phyloP scores from a whole-genome alignment of 2,329 filamentous ascomycete species.

The Trichophyton rubrum region DNA sequence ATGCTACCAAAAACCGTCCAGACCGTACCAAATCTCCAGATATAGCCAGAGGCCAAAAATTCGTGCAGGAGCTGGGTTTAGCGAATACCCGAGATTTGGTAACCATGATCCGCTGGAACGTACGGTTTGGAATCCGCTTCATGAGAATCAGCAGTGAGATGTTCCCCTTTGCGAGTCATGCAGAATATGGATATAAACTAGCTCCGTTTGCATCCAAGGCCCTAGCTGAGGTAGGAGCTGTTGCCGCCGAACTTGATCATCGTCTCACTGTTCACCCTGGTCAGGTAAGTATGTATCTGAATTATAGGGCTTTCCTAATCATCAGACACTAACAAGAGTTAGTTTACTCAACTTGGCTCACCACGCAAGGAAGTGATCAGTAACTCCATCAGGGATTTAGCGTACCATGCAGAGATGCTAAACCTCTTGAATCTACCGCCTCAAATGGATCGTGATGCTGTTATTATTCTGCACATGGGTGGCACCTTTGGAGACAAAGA shows the following conservation, averaged over 20 bases:
- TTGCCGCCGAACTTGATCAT: slow-evolving; percentile 68
- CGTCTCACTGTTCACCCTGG: slow-evolving; percentile 83
- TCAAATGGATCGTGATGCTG: slow-evolving; percentile 69
- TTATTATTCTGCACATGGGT: slow-evolving; percentile 92
- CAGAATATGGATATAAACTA: slow-evolving; percentile 73
- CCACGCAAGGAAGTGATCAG: slow-evolving; percentile 64
- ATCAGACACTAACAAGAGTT: slow-evolving; percentile 3
- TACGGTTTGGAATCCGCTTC: slow-evolving; percentile 82
- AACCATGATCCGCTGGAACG: slow-evolving; percentile 86
- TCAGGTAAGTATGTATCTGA: slow-evolving; percentile 37
- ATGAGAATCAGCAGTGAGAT: slow-evolving; percentile 88
- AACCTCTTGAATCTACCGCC: slow-evolving; percentile 61
- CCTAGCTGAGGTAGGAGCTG: slow-evolving; percentile 61
- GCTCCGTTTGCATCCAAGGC: slow-evolving; percentile 69
- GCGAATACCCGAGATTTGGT: slow-evolving; percentile 67
- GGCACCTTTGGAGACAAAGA: slow-evolving; percentile 78
- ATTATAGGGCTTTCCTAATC: neutral
- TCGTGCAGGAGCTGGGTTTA: slow-evolving; percentile 63
- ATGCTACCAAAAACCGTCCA: slow-evolving; percentile 73
- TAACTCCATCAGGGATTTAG: slow-evolving; percentile 66
- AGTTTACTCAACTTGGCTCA: slow-evolving; percentile 84
- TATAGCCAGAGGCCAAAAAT: slow-evolving; percentile 53
- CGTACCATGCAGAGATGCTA: slow-evolving; percentile 80
- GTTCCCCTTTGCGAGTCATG: slow-evolving; percentile 91
- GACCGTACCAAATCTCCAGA: slow-evolving; percentile 60